phyloP scores from a whole-genome alignment of 331 rosid species.

The Rosa hybrid region DNA sequence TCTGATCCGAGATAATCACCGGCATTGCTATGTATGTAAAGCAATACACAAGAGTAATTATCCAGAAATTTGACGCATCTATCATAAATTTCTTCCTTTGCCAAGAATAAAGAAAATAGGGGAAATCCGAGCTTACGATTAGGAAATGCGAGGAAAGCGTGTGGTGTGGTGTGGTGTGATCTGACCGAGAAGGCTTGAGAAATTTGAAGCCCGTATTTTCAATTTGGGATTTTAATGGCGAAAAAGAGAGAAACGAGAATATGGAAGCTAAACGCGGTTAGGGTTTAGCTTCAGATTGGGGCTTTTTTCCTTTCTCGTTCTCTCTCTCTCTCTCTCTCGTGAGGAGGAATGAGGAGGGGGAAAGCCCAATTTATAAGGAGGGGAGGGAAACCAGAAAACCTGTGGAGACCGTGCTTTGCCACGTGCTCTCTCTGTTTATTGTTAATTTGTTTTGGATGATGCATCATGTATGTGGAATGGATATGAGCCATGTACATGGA shows the following conservation, averaged over 20 bases:
- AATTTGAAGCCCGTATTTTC: neutral
- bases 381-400: neutral
- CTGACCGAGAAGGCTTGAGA: constrained; percentile 21
- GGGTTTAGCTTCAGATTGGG: constrained; percentile 57
- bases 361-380: constrained; percentile 25
- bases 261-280: constrained; percentile 35
- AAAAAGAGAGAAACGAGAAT: constrained; percentile 35
- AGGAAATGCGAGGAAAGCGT: constrained; percentile 18
- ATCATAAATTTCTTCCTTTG: neutral
- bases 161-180: constrained; percentile 11
- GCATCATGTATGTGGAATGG: neutral
- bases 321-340: constrained; percentile 27
- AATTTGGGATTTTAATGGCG: neutral
- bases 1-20: neutral
- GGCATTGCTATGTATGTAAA: constrained; percentile 14
- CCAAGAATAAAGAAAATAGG: neutral
- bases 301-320: constrained; percentile 7
- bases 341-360: neutral
- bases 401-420: neutral
- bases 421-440: neutral
- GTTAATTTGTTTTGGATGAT: neutral
- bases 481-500: neutral
- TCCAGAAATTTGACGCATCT: neutral
- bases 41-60: neutral
- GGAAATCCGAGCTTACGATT: constrained; percentile 43